Evolutionary conservation across 208 protist genomes (phyloP).

Genomic region (Naegleria fowleri): DNA sequence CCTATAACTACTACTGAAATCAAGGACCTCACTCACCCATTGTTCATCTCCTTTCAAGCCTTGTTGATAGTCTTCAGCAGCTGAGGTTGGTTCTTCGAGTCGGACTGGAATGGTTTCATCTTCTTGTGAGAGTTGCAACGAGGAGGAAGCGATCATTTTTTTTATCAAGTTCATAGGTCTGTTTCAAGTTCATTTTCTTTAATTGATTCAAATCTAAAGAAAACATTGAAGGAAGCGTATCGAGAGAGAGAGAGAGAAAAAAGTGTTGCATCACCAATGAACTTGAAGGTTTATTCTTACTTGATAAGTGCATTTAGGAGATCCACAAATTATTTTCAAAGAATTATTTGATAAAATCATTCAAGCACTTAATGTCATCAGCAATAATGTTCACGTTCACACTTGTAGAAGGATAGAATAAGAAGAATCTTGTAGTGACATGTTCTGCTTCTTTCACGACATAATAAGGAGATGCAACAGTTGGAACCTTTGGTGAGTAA

Average conservation of each 20-base stretch:
- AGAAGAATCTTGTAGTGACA: background rate
- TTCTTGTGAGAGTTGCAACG: too few species aligned
- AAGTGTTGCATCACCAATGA: too few species aligned
- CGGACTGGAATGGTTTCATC: background rate
- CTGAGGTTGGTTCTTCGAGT: background rate
- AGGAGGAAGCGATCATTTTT: too few species aligned
- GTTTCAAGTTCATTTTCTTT: too few species aligned
- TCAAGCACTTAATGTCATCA: background rate
- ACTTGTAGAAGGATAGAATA: background rate
- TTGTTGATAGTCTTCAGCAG: background rate
- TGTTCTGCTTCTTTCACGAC: background rate
- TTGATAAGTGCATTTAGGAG: too few species aligned
- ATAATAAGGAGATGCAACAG: background rate
- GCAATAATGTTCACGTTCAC: background rate
- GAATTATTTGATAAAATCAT: conserved; percentile 4
- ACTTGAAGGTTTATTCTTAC: too few species aligned
- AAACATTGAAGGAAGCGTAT: too few species aligned
- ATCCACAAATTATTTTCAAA: too few species aligned
- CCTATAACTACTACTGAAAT: background rate
- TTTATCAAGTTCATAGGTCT: too few species aligned
- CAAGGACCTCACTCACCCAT: background rate
- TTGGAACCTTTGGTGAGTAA: background rate
- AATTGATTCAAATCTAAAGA: too few species aligned
- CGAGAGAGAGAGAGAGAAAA: too few species aligned
- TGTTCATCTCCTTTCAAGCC: background rate